phyloP scores from a whole-genome alignment of 176 grass and related monocot genomes.

The Carex kokanica region DNA sequence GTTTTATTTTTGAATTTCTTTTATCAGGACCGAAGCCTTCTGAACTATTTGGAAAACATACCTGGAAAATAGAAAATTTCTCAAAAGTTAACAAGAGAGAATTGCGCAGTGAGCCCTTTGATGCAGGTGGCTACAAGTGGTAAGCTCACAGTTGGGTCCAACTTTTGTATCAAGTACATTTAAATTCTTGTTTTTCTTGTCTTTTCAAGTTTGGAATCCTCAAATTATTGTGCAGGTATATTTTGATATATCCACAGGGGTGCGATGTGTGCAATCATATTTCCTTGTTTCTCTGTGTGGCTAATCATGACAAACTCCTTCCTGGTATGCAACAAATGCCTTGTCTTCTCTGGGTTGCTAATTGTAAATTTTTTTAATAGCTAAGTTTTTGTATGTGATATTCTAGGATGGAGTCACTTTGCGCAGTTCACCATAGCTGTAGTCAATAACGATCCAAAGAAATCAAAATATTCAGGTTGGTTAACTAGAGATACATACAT shows the following conservation, averaged over 20 bases:
- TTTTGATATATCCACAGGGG: constrained; percentile 96
- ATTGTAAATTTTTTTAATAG: constrained; percentile 21
- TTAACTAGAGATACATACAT: constrained; percentile 19
- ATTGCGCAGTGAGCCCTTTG: constrained; percentile 90
- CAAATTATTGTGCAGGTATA: constrained; percentile 68
- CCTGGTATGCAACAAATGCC: constrained; percentile 62
- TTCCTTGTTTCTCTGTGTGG: too few species aligned
- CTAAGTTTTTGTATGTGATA: constrained; percentile 2
- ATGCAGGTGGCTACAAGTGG: constrained; percentile 97
- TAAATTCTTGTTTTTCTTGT: constrained; percentile 8
- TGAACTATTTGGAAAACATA: constrained; percentile 65
- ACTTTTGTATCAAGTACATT: constrained; percentile 18
- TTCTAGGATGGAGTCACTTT: constrained; percentile 96
- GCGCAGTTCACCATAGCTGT: constrained; percentile 98
- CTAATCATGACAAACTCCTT: constrained; percentile 93
- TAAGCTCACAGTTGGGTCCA: constrained; percentile 35
- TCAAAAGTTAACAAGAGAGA: constrained; percentile 95
- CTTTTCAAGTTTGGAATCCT: constrained; percentile 10
- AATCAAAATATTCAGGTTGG: constrained; percentile 96
- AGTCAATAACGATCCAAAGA: constrained; percentile 94
- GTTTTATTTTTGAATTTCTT: constrained; percentile 9
- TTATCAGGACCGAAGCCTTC: constrained; percentile 64
- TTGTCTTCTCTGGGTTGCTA: constrained; percentile 15
- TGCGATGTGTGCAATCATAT: constrained; percentile 96
- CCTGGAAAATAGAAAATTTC: constrained; percentile 94